phyloP scores from a whole-genome alignment of 2,329 filamentous ascomycete genomes.

The Nannizziopsis barbatae region DNA sequence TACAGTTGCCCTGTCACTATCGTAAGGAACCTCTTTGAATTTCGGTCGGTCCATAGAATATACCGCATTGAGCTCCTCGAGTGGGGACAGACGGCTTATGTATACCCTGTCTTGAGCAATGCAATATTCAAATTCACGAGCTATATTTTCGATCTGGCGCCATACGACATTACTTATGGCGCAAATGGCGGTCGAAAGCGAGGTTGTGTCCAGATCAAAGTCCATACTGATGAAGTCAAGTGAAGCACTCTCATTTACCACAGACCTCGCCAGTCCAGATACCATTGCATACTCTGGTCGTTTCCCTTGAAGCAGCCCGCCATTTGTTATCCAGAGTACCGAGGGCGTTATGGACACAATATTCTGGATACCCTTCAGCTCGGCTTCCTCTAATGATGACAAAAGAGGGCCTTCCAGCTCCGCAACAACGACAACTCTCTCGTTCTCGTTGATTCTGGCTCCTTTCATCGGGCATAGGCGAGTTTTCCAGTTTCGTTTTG shows the following conservation, averaged over 20 bases:
- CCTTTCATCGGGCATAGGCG: neutral
- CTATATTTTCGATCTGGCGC: neutral
- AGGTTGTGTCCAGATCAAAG: constrained; percentile 1
- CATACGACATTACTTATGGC: neutral
- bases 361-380: neutral
- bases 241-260: constrained; percentile 2
- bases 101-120: neutral
- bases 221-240: constrained; percentile 2
- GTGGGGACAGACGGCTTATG: neutral
- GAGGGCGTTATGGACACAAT: neutral
- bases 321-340: constrained; percentile 8
- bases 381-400: neutral
- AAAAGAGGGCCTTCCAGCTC: constrained; percentile 3
- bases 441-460: neutral
- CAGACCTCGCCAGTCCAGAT: constrained; percentile 6
- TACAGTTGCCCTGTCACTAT: neutral
- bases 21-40: neutral
- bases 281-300: constrained; percentile 9
- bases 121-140: neutral
- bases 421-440: neutral
- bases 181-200: neutral
- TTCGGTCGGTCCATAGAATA: neutral
- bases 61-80: constrained; percentile 1
- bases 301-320: neutral
- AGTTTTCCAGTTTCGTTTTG: neutral